These are phyloP conservation scores for Lignosus rhinocerotis DNA, from an alignment of 1,284 basidiomycete species.

Conservation along the genomic window DNA sequence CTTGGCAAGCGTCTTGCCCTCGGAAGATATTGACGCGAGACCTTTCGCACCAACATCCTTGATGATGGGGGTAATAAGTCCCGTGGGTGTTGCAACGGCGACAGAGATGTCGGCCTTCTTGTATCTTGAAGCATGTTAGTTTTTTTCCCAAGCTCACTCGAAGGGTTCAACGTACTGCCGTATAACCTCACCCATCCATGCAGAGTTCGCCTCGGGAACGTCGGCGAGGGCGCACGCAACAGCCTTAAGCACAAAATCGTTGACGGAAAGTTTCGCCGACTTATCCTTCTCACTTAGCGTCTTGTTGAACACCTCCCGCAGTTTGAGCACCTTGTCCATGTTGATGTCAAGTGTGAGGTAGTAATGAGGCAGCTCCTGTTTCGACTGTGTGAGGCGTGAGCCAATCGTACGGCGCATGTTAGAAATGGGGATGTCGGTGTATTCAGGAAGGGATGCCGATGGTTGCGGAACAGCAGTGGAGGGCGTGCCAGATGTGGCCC, in stretches of 20 bases:
- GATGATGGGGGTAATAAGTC: slow-evolving; percentile 97
- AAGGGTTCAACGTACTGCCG: slow-evolving; percentile 62
- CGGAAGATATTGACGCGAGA: slow-evolving; percentile 88
- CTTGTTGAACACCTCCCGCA: slow-evolving; percentile 96
- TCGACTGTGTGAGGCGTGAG: slow-evolving; percentile 87
- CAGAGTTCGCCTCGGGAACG: slow-evolving; percentile 97
- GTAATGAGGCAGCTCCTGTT: slow-evolving; percentile 95
- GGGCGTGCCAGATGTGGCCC: slow-evolving; percentile 42
- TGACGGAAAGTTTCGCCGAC: slow-evolving; percentile 90
- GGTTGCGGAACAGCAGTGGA: slow-evolving; percentile 43
- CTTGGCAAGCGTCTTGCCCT: slow-evolving; percentile 90
- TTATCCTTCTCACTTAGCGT: slow-evolving; percentile 83
- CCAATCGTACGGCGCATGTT: slow-evolving; percentile 97
- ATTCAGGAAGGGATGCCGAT: slow-evolving; percentile 60
- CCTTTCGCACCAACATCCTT: slow-evolving; percentile 93
- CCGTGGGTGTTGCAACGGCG: slow-evolving; percentile 94
- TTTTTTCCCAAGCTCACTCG: neutral
- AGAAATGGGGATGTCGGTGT: slow-evolving; percentile 88
- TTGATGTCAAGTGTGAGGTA: slow-evolving; percentile 95
- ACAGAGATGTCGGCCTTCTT: slow-evolving; percentile 97
- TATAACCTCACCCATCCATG: slow-evolving; percentile 96
- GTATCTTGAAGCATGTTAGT: slow-evolving; percentile 57
- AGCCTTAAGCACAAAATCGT: slow-evolving; percentile 98
- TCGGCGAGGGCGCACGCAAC: slow-evolving; percentile 88
- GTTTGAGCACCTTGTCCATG: slow-evolving; percentile 96